A percentile compares a stretch with the other conserved stretches of the same genome.
Evolutionary conservation across 192 early-diverging fungal genomes (phyloP).

Genomic region (Podochytrium sp.): DNA sequence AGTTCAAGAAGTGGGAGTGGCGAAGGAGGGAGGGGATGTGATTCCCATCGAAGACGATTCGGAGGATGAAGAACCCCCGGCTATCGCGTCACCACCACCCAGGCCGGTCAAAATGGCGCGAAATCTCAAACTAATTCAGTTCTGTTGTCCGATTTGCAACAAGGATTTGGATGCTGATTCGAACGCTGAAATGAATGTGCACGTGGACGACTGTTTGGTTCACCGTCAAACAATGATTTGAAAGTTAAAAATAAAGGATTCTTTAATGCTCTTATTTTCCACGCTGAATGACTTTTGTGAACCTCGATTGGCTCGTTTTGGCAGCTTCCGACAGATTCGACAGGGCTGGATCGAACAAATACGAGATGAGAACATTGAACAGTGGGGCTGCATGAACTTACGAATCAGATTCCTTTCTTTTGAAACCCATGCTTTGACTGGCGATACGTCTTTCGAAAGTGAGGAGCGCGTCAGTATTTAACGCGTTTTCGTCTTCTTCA

Average conservation of each 20-base stretch:
- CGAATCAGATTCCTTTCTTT: conserved; percentile 27
- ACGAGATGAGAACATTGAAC: not conserved
- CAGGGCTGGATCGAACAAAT: not conserved
- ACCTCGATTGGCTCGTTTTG: not conserved
- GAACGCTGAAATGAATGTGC: conserved; percentile 17
- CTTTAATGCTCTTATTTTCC: not conserved
- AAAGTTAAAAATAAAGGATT: too few relatives aligned
- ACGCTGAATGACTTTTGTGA: not conserved
- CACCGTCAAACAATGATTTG: too few relatives aligned
- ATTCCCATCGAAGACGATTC: not conserved
- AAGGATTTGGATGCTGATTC: not conserved
- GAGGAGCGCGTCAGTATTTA: not conserved
- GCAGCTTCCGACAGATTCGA: not conserved
- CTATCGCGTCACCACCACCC: not conserved
- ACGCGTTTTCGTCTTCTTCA: not conserved
- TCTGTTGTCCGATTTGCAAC: conserved; percentile 24
- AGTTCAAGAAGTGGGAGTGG: not conserved
- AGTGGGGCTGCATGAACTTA: conserved; percentile 19
- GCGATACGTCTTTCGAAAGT: not conserved
- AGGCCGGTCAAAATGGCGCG: not conserved
- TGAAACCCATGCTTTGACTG: conserved; percentile 26
- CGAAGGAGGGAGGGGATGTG: not conserved
- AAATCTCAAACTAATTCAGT: not conserved
- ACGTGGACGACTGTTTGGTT: conserved; percentile 17
- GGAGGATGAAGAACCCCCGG: not conserved